Percentiles rank a stretch among this genome's conserved stretches.
phyloP scores from a whole-genome alignment of 768 basidiomycete genomes.

The Psilocybe cubensis region DNA sequence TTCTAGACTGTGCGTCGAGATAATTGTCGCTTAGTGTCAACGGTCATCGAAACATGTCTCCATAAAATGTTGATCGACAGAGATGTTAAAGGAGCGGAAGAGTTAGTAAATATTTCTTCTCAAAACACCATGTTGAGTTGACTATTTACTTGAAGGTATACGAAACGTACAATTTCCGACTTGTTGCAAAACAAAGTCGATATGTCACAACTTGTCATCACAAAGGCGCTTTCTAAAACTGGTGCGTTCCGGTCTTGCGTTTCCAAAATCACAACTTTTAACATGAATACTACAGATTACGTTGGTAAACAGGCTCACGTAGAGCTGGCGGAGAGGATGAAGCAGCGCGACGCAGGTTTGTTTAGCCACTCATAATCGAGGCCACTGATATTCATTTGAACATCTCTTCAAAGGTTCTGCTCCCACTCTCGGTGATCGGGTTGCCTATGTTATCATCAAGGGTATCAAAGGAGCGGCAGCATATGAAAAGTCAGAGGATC shows the following conservation, averaged over 20 bases:
- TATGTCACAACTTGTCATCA: constrained; percentile 99
- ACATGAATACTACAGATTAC: constrained; percentile 62
- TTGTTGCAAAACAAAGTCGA: constrained; percentile 96
- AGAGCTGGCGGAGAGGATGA: constrained; percentile 95
- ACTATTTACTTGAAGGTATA: constrained; percentile 60
- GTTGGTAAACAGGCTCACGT: constrained; percentile 95
- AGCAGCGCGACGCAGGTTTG: constrained; percentile 87
- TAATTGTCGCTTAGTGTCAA: constrained; percentile 97
- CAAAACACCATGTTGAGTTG: neutral
- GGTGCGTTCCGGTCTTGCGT: constrained; percentile 44
- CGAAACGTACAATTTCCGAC: constrained; percentile 92
- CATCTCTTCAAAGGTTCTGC: constrained; percentile 70
- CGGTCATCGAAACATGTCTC: constrained; percentile 96
- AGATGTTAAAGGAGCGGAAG: constrained; percentile 92
- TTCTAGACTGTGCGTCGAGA: constrained; percentile 93
- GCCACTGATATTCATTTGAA: neutral
- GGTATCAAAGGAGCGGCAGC: constrained; percentile 96
- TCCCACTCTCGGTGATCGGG: constrained; percentile 96
- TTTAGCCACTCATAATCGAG: neutral
- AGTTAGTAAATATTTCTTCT: constrained; percentile 53
- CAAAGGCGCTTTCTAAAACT: constrained; percentile 91
- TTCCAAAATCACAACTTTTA: neutral
- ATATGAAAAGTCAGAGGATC: constrained; percentile 98
- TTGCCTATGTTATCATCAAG: constrained; percentile 98
- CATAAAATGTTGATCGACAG: constrained; percentile 98